These are phyloP conservation scores for Cercis canadensis DNA, from an alignment of 306 rosid genomes.

Conservation along the genomic window DNA sequence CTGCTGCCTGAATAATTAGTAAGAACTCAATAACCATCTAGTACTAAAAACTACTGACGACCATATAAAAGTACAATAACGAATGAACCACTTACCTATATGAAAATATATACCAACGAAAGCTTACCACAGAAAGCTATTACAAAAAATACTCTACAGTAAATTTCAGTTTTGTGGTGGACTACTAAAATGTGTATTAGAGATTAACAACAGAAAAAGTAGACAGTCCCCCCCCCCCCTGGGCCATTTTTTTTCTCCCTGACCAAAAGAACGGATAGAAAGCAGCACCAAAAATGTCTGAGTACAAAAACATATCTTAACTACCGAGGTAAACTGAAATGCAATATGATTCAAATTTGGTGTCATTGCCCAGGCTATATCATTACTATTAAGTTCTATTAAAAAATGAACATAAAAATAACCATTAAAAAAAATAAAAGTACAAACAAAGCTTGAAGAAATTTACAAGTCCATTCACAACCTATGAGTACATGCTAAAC, in stretches of 20 bases:
- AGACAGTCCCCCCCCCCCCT: too few relatives aligned
- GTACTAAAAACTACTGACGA: constrained; percentile 6
- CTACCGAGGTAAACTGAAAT: too few relatives aligned
- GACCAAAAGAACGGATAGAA: too few relatives aligned
- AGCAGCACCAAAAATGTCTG: too few relatives aligned
- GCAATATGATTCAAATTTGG: background rate
- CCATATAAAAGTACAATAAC: background rate
- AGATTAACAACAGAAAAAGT: too few relatives aligned
- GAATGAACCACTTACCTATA: constrained; percentile 10
- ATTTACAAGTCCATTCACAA: constrained; percentile 9
- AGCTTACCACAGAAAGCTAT: too few relatives aligned
- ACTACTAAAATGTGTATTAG: too few relatives aligned
- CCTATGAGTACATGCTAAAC: constrained; percentile 1
- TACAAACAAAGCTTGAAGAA: background rate
- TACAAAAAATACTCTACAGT: too few relatives aligned
- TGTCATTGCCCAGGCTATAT: background rate
- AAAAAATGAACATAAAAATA: background rate
- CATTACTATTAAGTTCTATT: background rate
- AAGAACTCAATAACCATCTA: constrained; percentile 42
- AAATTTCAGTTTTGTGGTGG: too few relatives aligned
- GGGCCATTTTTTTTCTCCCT: too few relatives aligned
- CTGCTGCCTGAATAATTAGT: constrained; percentile 60
- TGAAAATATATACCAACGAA: too few relatives aligned
- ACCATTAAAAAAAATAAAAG: background rate
- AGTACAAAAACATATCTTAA: too few relatives aligned